Base-by-base conservation (phyloP, 345 rosid species). In the Pugionium dolabratum region DNA sequence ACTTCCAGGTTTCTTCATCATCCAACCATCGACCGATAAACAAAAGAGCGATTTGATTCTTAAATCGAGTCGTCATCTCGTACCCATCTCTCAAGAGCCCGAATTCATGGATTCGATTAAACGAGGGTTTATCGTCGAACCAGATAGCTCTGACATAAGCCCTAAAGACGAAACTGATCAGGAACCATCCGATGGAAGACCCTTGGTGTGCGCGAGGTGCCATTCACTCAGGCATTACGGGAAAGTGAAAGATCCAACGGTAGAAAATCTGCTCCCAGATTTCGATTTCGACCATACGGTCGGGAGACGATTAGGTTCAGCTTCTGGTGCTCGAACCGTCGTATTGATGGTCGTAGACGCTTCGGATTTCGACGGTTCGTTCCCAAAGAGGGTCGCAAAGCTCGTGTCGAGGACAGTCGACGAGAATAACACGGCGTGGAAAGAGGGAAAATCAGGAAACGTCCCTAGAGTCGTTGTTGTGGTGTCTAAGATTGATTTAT, bases 321-420 rank as follows among this genome's bases (percentile, higher is more conserved):
- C 79, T 31, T 55, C 78, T 1, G 96, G 96, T 59, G 85, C 88
- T 41, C 77, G 99, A 53, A 81, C 92, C 6, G 89, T 94, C 9
- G 96, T 90, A 44, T 55, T 94, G 29, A 71, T 90, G 83, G 95
- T 94, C 18, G 96, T 90, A 11, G 96, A 94, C 71, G 99, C 97
- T 6, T 77, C 83, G 0, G 97, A 90, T 74, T 85, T 94, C 45
- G 99, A 88, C 51, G 99, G 97, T 39, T 86, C 99, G 0, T 86
- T 94, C 59, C 99, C 97, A 0, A 85, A 76, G 55, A 85, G 79
- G 57, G 92, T 90, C 4, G 96, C 96, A 2, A 88, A 69, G 77
- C 74, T 90, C 10, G 90, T 94, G 2, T 84, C 97, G 2, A 77
- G 73, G 32, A 75, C 88, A 6, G 80, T 84, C 4, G 97, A 88